These are phyloP conservation scores for Aspergillus intermedius DNA, from an alignment of 2,329 filamentous ascomycete species.

Conservation along the genomic window DNA sequence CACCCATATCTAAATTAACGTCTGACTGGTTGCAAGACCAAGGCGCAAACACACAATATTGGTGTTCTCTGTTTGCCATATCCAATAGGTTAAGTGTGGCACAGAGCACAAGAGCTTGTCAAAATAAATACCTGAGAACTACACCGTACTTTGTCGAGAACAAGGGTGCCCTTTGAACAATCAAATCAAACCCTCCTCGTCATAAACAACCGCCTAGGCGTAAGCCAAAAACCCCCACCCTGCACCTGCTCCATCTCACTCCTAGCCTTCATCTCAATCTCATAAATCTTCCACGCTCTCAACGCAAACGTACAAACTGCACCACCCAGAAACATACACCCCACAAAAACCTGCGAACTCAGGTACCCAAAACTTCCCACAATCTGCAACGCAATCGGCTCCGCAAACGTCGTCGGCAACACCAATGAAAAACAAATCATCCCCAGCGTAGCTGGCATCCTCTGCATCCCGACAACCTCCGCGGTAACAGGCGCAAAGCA, in stretches of 20 bases:
- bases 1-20: too few relatives aligned
- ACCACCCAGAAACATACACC: constrained; percentile 54
- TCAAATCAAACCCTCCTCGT: background rate
- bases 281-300: constrained; percentile 35
- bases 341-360: constrained; percentile 49
- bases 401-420: constrained; percentile 42
- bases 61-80: too few relatives aligned
- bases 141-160: too few relatives aligned
- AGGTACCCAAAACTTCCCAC: constrained; percentile 38
- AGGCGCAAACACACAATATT: too few relatives aligned
- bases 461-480: constrained; percentile 55
- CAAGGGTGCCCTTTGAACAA: too few relatives aligned
- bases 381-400: constrained; percentile 56
- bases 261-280: constrained; percentile 14
- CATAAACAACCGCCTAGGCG: background rate
- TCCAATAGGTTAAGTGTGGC: too few relatives aligned
- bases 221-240: background rate
- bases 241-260: constrained; percentile 2
- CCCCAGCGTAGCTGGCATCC: constrained; percentile 52
- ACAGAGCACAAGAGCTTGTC: too few relatives aligned
- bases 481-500: constrained; percentile 54
- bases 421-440: constrained; percentile 56
- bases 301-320: constrained; percentile 43
- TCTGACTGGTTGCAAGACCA: too few relatives aligned
- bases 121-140: too few relatives aligned